phyloP scores from a whole-genome alignment of 1,139 yeast species.

The Sugiyamaella novakii region DNA sequence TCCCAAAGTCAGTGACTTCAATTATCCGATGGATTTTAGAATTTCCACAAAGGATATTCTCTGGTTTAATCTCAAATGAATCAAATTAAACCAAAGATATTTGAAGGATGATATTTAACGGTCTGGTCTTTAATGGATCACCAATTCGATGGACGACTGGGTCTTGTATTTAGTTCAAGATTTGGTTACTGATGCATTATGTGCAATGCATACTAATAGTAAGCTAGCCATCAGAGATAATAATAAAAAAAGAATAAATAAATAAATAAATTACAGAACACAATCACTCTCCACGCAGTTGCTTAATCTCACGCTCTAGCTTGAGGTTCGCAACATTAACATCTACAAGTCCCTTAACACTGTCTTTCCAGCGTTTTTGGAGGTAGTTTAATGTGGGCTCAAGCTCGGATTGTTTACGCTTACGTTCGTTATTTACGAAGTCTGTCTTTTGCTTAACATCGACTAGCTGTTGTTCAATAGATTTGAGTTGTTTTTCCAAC shows the following conservation, averaged over 20 bases:
- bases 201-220: no score
- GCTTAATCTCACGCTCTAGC: slow-evolving; percentile 28
- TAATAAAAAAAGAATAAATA: no score
- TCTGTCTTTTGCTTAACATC: slow-evolving; percentile 30
- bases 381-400: slow-evolving; percentile 35
- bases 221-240: no score
- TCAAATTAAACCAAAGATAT: not conserved
- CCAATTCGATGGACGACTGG: no score
- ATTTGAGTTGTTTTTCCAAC: slow-evolving; percentile 33
- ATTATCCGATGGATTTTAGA: no score
- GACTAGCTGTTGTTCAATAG: slow-evolving; percentile 31
- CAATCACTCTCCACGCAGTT: slow-evolving; percentile 16
- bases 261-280: no score
- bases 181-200: no score
- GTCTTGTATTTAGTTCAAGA: not conserved
- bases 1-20: no score
- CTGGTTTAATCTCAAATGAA: no score
- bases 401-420: slow-evolving; percentile 32
- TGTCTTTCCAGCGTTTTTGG: slow-evolving; percentile 34
- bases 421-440: slow-evolving; percentile 31
- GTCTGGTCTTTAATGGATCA: no score
- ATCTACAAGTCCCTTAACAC: slow-evolving; percentile 34
- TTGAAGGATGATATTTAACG: no score
- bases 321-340: slow-evolving; percentile 36
- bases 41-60: no score